Evolutionary conservation across 768 basidiomycete genomes (phyloP).

Genomic region (Leccinum sublutescens): DNA sequence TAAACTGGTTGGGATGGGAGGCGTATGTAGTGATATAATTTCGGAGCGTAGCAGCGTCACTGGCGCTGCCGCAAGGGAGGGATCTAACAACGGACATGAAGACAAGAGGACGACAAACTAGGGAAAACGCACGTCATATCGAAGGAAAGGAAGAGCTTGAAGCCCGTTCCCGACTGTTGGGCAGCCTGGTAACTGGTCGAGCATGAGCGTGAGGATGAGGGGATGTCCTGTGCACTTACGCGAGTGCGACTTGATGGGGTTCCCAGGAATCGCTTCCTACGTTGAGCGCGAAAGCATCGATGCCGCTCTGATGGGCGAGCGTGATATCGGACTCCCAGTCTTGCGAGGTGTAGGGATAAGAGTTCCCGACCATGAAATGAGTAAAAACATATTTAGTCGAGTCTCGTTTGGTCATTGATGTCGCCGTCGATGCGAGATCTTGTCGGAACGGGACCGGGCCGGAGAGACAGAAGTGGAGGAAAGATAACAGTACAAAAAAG

Average conservation of each 20-base stretch:
- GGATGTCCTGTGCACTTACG: constrained; percentile 40
- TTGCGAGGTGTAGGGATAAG: constrained; percentile 52
- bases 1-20: constrained; percentile 58
- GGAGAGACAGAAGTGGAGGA: constrained; percentile 9
- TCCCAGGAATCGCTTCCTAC: constrained; percentile 67
- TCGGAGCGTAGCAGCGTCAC: constrained; percentile 51
- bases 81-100: constrained; percentile 36
- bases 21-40: constrained; percentile 53
- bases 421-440: neutral
- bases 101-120: neutral
- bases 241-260: constrained; percentile 56
- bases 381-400: constrained; percentile 49
- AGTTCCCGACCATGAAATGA: constrained; percentile 64
- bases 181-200: constrained; percentile 54
- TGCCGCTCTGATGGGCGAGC: constrained; percentile 54
- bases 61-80: constrained; percentile 48
- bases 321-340: constrained; percentile 50
- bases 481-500: constrained; percentile 11
- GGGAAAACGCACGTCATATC: constrained; percentile 64
- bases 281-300: constrained; percentile 74
- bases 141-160: constrained; percentile 75
- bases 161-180: constrained; percentile 46
- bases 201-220: constrained; percentile 16
- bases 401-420: constrained; percentile 12
- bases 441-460: constrained; percentile 14